These are phyloP conservation scores for Aurifilum marmelostoma DNA, from an alignment of 2,329 filamentous ascomycete species.

Conservation along the genomic window DNA sequence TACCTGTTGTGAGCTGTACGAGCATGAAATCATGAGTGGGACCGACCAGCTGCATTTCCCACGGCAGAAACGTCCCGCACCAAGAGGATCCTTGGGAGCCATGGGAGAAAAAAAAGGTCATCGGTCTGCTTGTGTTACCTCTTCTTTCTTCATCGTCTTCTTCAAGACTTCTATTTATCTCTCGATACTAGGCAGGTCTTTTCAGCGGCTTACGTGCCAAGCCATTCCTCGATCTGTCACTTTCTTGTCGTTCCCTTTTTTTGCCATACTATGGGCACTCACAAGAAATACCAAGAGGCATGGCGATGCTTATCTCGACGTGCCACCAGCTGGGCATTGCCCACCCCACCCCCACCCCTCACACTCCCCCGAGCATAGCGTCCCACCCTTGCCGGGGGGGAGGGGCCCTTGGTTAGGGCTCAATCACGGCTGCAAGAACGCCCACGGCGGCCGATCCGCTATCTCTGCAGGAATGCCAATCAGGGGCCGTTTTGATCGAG, in stretches of 20 bases:
- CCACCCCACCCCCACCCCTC: not conserved
- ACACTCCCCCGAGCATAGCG: not conserved
- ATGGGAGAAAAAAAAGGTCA: not conserved
- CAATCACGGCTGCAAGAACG: not conserved
- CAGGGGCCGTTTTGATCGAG: not conserved
- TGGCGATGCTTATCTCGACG: not conserved
- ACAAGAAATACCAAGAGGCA: not conserved
- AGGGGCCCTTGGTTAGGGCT: not conserved
- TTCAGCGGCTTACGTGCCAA: too few relatives aligned
- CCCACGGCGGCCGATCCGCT: conserved; percentile 17
- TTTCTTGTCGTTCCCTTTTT: not conserved
- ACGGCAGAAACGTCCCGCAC: not conserved
- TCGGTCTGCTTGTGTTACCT: not conserved
- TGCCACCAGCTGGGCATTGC: not conserved
- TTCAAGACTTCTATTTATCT: not conserved
- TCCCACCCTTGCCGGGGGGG: not conserved
- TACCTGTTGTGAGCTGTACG: not conserved
- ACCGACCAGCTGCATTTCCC: not conserved
- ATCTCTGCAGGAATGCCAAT: conserved; percentile 21
- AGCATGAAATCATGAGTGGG: not conserved
- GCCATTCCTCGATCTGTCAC: not conserved
- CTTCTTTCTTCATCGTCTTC: not conserved
- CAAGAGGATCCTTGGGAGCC: not conserved
- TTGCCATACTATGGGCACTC: not conserved
- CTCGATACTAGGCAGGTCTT: not conserved